Percentiles rank a stretch among this genome's conserved stretches.
Evolutionary conservation across 306 rosid species (phyloP).

Genomic region (Cucumis sativus): DNA sequence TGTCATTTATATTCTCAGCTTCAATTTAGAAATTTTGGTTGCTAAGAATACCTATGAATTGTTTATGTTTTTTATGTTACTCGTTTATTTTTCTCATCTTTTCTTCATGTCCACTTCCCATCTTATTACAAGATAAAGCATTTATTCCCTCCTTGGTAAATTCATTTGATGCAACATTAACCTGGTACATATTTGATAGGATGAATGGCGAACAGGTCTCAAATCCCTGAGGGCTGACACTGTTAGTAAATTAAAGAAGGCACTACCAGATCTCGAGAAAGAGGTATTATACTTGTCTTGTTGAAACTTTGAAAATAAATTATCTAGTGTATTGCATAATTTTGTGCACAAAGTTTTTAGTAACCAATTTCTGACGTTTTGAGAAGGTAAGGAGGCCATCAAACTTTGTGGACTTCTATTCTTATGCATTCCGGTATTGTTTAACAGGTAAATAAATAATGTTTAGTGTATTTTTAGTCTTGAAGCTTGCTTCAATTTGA

Average conservation of each 20-base stretch:
- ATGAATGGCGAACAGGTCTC: conserved; percentile 95
- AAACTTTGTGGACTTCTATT: conserved; percentile 81
- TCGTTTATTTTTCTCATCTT: background rate
- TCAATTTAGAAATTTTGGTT: background rate
- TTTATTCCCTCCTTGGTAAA: background rate
- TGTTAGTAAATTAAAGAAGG: conserved; percentile 73
- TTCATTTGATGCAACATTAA: conserved; percentile 9
- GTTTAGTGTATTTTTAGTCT: background rate
- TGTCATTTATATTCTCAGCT: background rate
- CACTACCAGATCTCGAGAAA: conserved; percentile 84
- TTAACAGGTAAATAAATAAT: conserved; percentile 52
- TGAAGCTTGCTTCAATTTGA: background rate
- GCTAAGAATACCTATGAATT: background rate
- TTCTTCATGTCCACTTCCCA: background rate
- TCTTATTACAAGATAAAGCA: background rate
- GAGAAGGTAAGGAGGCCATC: conserved; percentile 70
- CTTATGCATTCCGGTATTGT: conserved; percentile 86
- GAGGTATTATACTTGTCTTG: conserved; percentile 44
- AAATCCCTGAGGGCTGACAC: conserved; percentile 80
- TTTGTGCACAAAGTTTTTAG: background rate
- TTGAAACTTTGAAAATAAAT: background rate
- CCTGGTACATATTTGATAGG: conserved; percentile 34
- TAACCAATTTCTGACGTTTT: conserved; percentile 6
- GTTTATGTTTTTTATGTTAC: background rate
- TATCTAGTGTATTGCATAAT: background rate